Evolutionary conservation across 805 yeast genomes (phyloP), one percentile per base, ranked within the genome.

Genomic region (Komagataella kurtzmanii): DNA sequence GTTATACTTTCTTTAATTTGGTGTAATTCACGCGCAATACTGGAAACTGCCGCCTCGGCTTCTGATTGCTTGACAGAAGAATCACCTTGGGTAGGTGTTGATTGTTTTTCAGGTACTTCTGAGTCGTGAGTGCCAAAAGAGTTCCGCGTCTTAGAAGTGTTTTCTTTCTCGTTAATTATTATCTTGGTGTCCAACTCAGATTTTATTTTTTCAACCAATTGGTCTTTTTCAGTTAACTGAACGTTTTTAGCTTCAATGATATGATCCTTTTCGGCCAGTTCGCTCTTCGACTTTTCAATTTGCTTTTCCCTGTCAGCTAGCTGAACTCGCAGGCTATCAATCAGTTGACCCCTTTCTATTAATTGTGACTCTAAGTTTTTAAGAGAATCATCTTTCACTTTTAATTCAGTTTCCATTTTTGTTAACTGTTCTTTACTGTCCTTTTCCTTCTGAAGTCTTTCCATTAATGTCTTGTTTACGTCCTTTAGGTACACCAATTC

Each of bases 401-500:
- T 30, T 10, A 30, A n/a, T 19, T 19, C 23, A 44, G 23, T 44
- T 44, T 19, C 46, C 19, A 44, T 44, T 44, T 24, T 17, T 17
- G 17, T 48, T 12, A 48, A 19, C 21, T 36, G 47, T 30, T 43
- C 23, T 5, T 23, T 17, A n/a, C 6, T 30, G 24, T 17, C 44
- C 24, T 51, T 44, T 8, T 30, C 44, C 19, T 44, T 24, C 17
- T 49, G 48, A 47, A 57, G 47, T 47, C 53, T 44, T 3, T 50
- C 52, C 46, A 53, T 53, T 46, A 57, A 47, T 18, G 49, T 46
- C 46, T 49, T 17, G 17, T 55, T 56, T 24, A 53, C 56, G 24
- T 24, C 45, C 24, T 49, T 44, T 17, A 53, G 36, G 2, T 46
- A 51, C 10, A 51, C 50, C 46, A 47, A 21, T 10, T 54, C 52